Evolutionary conservation across 2,329 filamentous ascomycete genomes (phyloP), one percentile per base, ranked within the genome.

Genomic region (Colletotrichum gloeosporioides): DNA sequence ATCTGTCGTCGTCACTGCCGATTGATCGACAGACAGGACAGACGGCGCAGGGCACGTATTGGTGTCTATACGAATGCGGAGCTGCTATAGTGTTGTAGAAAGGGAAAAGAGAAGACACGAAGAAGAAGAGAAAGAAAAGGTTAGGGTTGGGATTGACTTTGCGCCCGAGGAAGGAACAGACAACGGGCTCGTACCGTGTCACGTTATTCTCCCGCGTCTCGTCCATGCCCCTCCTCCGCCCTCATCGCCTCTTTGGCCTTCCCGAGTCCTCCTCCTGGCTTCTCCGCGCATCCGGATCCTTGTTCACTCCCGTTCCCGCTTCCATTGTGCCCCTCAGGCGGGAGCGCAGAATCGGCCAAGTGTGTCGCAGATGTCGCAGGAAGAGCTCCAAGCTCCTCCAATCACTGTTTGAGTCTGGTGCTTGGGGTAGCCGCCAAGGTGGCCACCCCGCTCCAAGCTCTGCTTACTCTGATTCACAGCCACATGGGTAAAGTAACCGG

Each of bases 141-240:
- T 69, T 57, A 76, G 34, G 73, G 70, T 74, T 39, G 34, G 74
- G 70, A 76, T 76, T 73, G 74, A 66, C 64, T 76, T 76, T 76
- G 64, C 69, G 64, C 63, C 73, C 69, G 32, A 55, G 31, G 63
- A 31, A 69, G 55, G 59, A 64, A 59, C 69, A 68, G 64, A 64
- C 63, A 68, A 68, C 57, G 57, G 29, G 36, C 29, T 59, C 36
- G 73, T 68, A 16, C 57, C 25, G 69, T 73, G 69, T 69, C 64
- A 76, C 64, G 64, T 73, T 73, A 34, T 49, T 44, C 39, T n/a
- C 36, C 62, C 18, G 32, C 39, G 53, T 63, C 62, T 75, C 62
- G 36, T 62, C 12, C 57, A 70, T 63, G 68, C 22, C 66, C 66
- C 53, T 44, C 53, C 61, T 53, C 25, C 18, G 18, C 39, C 39